Percentiles rank a stretch among this genome's conserved stretches.
These are phyloP conservation scores for Hymenoscyphus salicellus DNA, from an alignment of 2,329 filamentous ascomycete genomes.

Conservation along the genomic window DNA sequence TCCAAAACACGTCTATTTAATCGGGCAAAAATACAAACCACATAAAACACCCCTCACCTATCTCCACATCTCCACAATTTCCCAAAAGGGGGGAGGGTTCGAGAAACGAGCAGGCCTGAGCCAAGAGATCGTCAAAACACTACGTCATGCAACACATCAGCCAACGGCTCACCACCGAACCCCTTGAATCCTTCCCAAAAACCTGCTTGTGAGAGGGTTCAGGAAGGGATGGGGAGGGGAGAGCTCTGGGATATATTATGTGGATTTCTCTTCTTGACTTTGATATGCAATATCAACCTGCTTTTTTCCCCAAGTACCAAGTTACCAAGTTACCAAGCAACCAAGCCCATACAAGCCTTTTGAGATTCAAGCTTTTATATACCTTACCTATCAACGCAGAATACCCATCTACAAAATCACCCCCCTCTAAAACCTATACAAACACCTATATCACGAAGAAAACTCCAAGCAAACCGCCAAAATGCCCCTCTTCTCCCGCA, in stretches of 20 bases:
- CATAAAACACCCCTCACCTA: too few relatives aligned
- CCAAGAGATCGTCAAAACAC: neutral
- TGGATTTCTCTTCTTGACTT: neutral
- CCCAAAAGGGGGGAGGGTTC: neutral
- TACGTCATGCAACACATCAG: neutral
- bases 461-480: neutral
- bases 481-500: slow-evolving; percentile 26
- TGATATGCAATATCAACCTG: neutral
- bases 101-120: neutral
- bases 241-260: neutral
- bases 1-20: neutral
- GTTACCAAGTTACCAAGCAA: neutral
- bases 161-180: neutral
- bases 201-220: neutral
- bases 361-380: neutral
- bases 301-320: too few relatives aligned
- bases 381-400: neutral
- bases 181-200: neutral
- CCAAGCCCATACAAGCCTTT: neutral
- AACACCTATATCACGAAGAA: neutral
- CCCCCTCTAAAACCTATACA: too few relatives aligned
- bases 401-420: neutral
- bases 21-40: too few relatives aligned
- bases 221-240: neutral
- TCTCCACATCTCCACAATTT: neutral